Base-by-base conservation (phyloP, 2,329 filamentous ascomycete genomes). In the Ophiostoma montium region DNA sequence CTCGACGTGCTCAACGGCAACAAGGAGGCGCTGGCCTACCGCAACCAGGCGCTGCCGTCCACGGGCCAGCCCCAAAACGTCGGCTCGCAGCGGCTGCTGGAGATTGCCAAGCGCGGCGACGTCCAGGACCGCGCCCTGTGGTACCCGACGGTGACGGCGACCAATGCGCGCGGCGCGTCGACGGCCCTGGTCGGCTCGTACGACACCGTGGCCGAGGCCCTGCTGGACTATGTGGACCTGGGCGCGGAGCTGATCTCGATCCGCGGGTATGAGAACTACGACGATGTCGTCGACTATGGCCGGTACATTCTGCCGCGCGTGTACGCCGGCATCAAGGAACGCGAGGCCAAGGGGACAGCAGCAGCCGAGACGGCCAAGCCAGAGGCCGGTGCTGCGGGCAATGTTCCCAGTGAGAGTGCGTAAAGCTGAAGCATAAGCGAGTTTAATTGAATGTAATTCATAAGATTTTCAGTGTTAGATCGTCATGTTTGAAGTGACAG, bases 111-210 rank as follows among this genome's bases (percentile, higher is more conserved):
- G 43, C 62, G 64, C 3, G 72, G 72, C 1, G 75, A 78, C 56
- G 70, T 79, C 2, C 76, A 79, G 54, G 76, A 80, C 57, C 71
- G 75, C 16, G 75, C 73, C 1, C 61, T 79, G n/a, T 80, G 76
- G 75, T 80, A 78, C 59, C 74, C 75, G 0, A 79, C 76, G 0
- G 76, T 79, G 5, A 77, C 74, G 2, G 75, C 75, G 2, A 79
- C 76, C 1, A 75, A 75, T 57, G 76, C 76, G 1, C 65, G 73
- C 1, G 76, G 76, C 1, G 76, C 76, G 0, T 76, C 74, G 0
- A 80, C 75, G 1, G 75, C 75, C 0, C 61, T 79, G 33, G 75
- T 78, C 0, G 75, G 75, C 3, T 74, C 71, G 2, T 64, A 63
- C 21, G 62, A 75, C 58, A 78, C 73, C 0, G 62, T 78, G 13